Evolutionary conservation across 768 basidiomycete genomes (phyloP).

Genomic region (Auricularia sp.): DNA sequence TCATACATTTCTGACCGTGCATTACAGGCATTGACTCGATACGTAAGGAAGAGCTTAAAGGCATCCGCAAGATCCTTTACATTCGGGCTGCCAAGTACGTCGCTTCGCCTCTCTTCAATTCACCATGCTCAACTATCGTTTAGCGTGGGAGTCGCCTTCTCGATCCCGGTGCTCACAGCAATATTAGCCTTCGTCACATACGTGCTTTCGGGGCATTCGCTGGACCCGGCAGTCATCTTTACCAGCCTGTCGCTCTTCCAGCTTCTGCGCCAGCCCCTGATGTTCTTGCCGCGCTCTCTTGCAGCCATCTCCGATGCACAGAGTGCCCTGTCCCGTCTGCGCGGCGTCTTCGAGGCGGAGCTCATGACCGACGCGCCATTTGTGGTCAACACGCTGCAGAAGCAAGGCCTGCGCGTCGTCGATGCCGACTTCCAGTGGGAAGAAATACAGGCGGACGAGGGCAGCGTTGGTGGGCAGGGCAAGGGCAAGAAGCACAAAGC

Average conservation of each 20-base stretch:
- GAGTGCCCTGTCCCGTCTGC: slow-evolving; percentile 47
- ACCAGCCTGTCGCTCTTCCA: slow-evolving; percentile 53
- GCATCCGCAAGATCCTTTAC: slow-evolving; percentile 46
- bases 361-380: slow-evolving; percentile 32
- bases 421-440: slow-evolving; percentile 61
- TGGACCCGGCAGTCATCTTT: slow-evolving; percentile 62
- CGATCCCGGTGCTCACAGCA: slow-evolving; percentile 53
- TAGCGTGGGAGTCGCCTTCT: slow-evolving; percentile 45
- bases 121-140: slow-evolving; percentile 8
- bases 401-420: slow-evolving; percentile 39
- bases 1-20: neutral
- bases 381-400: slow-evolving; percentile 33
- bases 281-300: slow-evolving; percentile 43
- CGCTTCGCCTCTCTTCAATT: slow-evolving; percentile 7
- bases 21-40: slow-evolving; percentile 41
- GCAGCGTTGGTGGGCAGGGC: slow-evolving; percentile 9
- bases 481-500: slow-evolving; percentile 10
- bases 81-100: slow-evolving; percentile 53
- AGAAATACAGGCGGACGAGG: slow-evolving; percentile 17
- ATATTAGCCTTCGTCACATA: slow-evolving; percentile 61
- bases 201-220: slow-evolving; percentile 38
- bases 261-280: slow-evolving; percentile 59
- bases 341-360: slow-evolving; percentile 46
- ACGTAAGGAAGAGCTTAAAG: slow-evolving; percentile 44
- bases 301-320: slow-evolving; percentile 34